These are phyloP conservation scores for Hyphodiscus hymeniophilus DNA, from an alignment of 495 filamentous ascomycete genomes.

Conservation along the genomic window DNA sequence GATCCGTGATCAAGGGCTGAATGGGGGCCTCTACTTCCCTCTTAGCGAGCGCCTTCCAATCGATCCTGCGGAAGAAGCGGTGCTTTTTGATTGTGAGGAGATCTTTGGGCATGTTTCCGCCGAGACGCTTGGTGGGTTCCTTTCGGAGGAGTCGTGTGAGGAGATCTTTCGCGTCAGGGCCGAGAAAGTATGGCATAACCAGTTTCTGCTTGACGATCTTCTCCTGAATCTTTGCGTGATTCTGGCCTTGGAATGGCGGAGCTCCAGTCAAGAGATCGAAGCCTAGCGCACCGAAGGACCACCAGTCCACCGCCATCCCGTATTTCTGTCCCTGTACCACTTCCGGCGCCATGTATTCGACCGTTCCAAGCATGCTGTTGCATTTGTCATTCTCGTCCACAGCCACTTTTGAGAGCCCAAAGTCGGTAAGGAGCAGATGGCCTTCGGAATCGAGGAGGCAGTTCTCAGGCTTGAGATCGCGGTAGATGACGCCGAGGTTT, in stretches of 20 bases:
- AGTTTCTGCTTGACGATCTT: slow-evolving; percentile 92
- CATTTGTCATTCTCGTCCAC: slow-evolving; percentile 70
- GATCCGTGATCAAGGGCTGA: slow-evolving; percentile 84
- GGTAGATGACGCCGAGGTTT: slow-evolving; percentile 87
- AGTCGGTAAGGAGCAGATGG: slow-evolving; percentile 92
- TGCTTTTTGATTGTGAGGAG: slow-evolving; percentile 81
- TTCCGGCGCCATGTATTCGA: slow-evolving; percentile 99
- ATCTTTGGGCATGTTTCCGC: slow-evolving; percentile 81
- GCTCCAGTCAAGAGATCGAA: slow-evolving; percentile 86
- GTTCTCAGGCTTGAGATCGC: slow-evolving; percentile 96
- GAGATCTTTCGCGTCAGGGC: slow-evolving; percentile 85
- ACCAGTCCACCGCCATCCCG: slow-evolving; percentile 94
- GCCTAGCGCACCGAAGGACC: slow-evolving; percentile 88
- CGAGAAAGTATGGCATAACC: slow-evolving; percentile 75
- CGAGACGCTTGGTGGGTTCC: slow-evolving; percentile 81
- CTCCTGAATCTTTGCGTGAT: slow-evolving; percentile 84
- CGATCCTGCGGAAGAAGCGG: slow-evolving; percentile 91
- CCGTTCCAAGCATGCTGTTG: slow-evolving; percentile 82
- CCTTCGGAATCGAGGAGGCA: slow-evolving; percentile 87
- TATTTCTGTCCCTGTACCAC: slow-evolving; percentile 79
- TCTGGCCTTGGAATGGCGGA: slow-evolving; percentile 83
- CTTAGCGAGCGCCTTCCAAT: slow-evolving; percentile 76
- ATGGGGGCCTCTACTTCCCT: slow-evolving; percentile 82
- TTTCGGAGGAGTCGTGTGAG: slow-evolving; percentile 83
- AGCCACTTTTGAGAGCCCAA: slow-evolving; percentile 93